Base-by-base conservation (phyloP, 2,329 filamentous ascomycete genomes). In the Apiospora kogelbergensis region DNA sequence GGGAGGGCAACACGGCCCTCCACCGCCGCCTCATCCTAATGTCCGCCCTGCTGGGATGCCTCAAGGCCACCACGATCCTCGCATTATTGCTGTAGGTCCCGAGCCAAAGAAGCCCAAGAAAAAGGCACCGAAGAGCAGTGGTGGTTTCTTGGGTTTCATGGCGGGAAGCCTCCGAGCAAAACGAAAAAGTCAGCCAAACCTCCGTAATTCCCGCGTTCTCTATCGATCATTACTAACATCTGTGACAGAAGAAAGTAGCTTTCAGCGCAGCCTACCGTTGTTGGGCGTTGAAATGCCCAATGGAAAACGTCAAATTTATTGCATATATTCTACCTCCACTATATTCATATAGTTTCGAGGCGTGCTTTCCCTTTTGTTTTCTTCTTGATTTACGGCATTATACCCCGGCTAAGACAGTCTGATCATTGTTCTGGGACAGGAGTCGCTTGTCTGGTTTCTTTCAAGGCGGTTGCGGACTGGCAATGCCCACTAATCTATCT, bases 331-430 rank as follows among this genome's bases (percentile, higher is more conserved):
- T 45, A 15, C 17, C 66, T 53, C 45, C 17, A 41, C 57, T 69
- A 45, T 46, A 4, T 46, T 60, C 13, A 63, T 24, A 60, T 24
- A 60, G 48, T 40, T 45, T 22, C 9, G 63, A 40, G 41, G 41
- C 69, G 22, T 41, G 11, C 66, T 42, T 67, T 41, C 67, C 57
- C 42, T 53, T 24, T 69, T 57, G 33, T 65, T 63, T 67, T 46
- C 20, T 45, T 70, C 42, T 33, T 71, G 66, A 63, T 71, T 71
- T 69, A 26, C 65, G 69, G 67, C 69, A 70, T 70, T 70, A 70
- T 70, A 70, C 69, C 69, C 69, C 67, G 42, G 67, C 65, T 48
- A 46, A 66, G 42, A 46, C 65, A 48, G 33, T 66, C 45, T 66
- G 65, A 66, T 66, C 65, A 66, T 66, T 46, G 65, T 46, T 53